Evolutionary conservation across 2,329 filamentous ascomycete genomes (phyloP).

Genomic region (Verticillium zaregamsianum): DNA sequence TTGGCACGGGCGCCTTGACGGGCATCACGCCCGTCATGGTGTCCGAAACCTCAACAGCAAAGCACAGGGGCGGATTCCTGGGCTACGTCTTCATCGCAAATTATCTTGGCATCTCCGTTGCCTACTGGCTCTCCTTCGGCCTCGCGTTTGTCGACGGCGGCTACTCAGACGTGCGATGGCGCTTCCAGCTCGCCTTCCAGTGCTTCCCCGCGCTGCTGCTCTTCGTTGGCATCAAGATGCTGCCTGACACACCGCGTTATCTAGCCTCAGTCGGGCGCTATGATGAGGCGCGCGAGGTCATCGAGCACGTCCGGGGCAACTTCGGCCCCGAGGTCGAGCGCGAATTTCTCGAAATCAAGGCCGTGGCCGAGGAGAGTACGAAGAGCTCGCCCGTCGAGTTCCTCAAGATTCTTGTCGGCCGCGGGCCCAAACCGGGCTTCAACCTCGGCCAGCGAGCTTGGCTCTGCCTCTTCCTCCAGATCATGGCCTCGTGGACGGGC

Average conservation of each 20-base stretch:
- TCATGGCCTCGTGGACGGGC: conserved; percentile 67
- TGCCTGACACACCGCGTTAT: conserved; percentile 67
- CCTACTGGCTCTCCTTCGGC: conserved; percentile 35
- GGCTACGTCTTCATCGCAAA: conserved; percentile 71
- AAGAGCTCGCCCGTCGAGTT: conserved; percentile 30
- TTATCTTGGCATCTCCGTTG: conserved; percentile 42
- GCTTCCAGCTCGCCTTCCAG: conserved; percentile 68
- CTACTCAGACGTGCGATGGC: conserved; percentile 35
- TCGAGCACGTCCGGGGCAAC: conserved; percentile 59
- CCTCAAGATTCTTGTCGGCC: conserved; percentile 32
- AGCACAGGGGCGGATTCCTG: conserved; percentile 63
- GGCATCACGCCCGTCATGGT: conserved; percentile 69
- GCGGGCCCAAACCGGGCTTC: conserved; percentile 38
- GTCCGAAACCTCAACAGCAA: conserved; percentile 65
- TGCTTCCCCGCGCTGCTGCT: conserved; percentile 59
- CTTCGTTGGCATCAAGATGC: conserved; percentile 55
- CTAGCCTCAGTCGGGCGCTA: conserved; percentile 62
- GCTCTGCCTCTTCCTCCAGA: conserved; percentile 67
- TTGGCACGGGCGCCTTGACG: conserved; percentile 67
- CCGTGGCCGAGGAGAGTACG: conserved; percentile 32
- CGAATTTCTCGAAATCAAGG: conserved; percentile 56
- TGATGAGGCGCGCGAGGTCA: conserved; percentile 63
- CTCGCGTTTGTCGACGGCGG: not conserved
- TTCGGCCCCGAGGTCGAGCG: conserved; percentile 36
- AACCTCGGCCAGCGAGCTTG: conserved; percentile 67